phyloP scores from a whole-genome alignment of 176 grass and related monocot species.

The Zoysia pacifica region DNA sequence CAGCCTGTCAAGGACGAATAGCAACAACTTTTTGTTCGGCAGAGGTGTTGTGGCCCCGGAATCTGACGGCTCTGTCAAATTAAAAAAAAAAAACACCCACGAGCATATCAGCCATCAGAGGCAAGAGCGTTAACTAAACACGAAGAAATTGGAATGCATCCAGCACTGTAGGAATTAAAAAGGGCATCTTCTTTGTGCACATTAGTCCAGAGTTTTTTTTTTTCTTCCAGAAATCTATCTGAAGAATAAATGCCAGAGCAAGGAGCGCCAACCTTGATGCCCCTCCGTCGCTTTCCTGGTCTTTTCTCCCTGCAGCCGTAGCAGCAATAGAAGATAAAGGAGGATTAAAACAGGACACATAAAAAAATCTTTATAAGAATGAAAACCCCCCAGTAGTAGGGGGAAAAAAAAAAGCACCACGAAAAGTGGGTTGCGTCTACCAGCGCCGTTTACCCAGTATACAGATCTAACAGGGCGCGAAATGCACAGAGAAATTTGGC shows the following conservation, averaged over 20 bases:
- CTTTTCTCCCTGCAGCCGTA: slow-evolving; percentile 51
- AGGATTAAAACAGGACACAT: slow-evolving; percentile 15
- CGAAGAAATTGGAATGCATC: slow-evolving; percentile 34
- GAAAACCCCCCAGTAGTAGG: neutral
- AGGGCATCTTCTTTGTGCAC: slow-evolving; percentile 38
- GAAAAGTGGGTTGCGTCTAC: slow-evolving; percentile 53
- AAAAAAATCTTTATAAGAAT: slow-evolving; percentile 32
- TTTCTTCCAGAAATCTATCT: slow-evolving; percentile 7
- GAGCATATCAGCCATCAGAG: slow-evolving; percentile 35
- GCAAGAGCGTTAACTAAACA: slow-evolving; percentile 49
- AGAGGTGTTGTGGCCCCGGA: slow-evolving; percentile 90
- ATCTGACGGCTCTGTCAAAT: slow-evolving; percentile 63
- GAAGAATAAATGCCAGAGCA: slow-evolving; percentile 59
- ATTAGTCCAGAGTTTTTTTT: slow-evolving; percentile 32
- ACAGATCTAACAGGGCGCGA: slow-evolving; percentile 40
- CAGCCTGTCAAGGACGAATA: too few species aligned
- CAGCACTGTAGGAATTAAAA: slow-evolving; percentile 42
- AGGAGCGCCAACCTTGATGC: slow-evolving; percentile 71
- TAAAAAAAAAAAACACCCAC: slow-evolving; percentile 41
- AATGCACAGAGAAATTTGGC: slow-evolving; percentile 57
- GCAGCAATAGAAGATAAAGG: slow-evolving; percentile 16
- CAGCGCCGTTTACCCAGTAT: slow-evolving; percentile 50
- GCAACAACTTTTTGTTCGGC: too few species aligned
- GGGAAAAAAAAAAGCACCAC: slow-evolving; percentile 23
- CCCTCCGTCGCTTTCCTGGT: slow-evolving; percentile 88